Evolutionary conservation across 2,329 filamentous ascomycete genomes (phyloP).

Genomic region (Neofusicoccum ribis): DNA sequence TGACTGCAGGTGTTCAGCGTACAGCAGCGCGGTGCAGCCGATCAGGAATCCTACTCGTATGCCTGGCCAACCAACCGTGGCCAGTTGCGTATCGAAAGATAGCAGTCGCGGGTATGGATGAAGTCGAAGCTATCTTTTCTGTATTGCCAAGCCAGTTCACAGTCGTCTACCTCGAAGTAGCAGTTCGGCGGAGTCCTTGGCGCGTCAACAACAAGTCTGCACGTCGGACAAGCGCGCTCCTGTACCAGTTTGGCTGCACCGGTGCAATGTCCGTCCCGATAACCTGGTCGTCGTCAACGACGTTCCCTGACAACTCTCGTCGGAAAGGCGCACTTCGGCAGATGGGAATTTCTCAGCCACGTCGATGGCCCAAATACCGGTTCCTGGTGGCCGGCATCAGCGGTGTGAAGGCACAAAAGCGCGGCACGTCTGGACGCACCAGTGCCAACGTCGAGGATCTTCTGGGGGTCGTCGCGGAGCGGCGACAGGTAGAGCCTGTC

Average conservation of each 20-base stretch:
- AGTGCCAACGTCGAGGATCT: slow-evolving; percentile 19
- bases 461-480: slow-evolving; percentile 24
- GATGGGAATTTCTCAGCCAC: slow-evolving; percentile 18
- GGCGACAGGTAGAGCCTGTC: slow-evolving; percentile 38
- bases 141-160: slow-evolving; percentile 44
- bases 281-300: background rate
- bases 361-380: slow-evolving; percentile 23
- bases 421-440: background rate
- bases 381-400: background rate
- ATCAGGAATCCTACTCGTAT: background rate
- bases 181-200: slow-evolving; percentile 49
- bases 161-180: slow-evolving; percentile 51
- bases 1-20: background rate
- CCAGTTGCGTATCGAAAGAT: slow-evolving; percentile 15
- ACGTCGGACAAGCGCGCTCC: background rate
- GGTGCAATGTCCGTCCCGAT: slow-evolving; percentile 29
- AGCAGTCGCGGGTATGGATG: slow-evolving; percentile 36
- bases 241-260: slow-evolving; percentile 23
- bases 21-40: background rate
- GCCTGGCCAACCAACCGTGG: slow-evolving; percentile 13
- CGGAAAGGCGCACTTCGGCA: background rate
- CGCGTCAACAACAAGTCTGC: background rate
- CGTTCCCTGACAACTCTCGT: too few relatives aligned
- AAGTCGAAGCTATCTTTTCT: slow-evolving; percentile 38
- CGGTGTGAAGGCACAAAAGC: too few relatives aligned